Evolutionary conservation across 1,139 yeast genomes (phyloP).

Genomic region (Lodderomyces oxycetoniae): DNA sequence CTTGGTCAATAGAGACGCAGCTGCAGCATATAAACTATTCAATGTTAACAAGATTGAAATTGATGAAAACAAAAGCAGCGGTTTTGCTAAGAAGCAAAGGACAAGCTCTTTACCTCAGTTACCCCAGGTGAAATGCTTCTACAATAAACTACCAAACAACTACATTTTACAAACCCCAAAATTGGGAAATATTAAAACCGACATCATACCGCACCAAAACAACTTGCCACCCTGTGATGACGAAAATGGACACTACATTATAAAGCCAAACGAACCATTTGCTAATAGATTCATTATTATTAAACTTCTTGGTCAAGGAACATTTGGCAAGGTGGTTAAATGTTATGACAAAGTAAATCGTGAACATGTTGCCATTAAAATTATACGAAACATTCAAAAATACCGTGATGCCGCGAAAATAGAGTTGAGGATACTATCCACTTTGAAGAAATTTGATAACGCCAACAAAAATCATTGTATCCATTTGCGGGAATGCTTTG

Average conservation of each 20-base stretch:
- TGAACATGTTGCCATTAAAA: slow-evolving; percentile 81
- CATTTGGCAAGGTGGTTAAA: slow-evolving; percentile 91
- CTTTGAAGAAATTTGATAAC: slow-evolving; percentile 71
- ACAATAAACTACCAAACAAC: slow-evolving; percentile 36
- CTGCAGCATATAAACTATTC: slow-evolving; percentile 44
- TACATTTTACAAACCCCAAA: slow-evolving; percentile 38
- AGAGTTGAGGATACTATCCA: slow-evolving; percentile 73
- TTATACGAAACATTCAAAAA: slow-evolving; percentile 75
- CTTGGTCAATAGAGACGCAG: slow-evolving; percentile 36
- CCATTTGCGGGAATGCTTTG: slow-evolving; percentile 85
- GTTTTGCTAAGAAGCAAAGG: slow-evolving; percentile 46
- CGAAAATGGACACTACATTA: slow-evolving; percentile 79
- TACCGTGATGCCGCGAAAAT: slow-evolving; percentile 83
- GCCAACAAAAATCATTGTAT: slow-evolving; percentile 67
- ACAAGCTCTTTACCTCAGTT: slow-evolving; percentile 71
- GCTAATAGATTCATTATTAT: slow-evolving; percentile 65
- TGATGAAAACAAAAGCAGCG: slow-evolving; percentile 1
- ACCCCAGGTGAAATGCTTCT: slow-evolving; percentile 49
- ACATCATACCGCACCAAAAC: slow-evolving; percentile 36
- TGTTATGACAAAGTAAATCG: slow-evolving; percentile 57
- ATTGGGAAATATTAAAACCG: slow-evolving; percentile 41
- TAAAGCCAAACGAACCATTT: slow-evolving; percentile 53
- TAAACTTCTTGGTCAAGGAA: slow-evolving; percentile 87
- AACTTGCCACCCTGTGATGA: slow-evolving; percentile 56
- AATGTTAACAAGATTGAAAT: slow-evolving; percentile 25